A percentile compares a stretch with the other conserved stretches of the same genome.
Evolutionary conservation across 192 early-diverging fungal species (phyloP).

Genomic region (Rhizophagus sp.): DNA sequence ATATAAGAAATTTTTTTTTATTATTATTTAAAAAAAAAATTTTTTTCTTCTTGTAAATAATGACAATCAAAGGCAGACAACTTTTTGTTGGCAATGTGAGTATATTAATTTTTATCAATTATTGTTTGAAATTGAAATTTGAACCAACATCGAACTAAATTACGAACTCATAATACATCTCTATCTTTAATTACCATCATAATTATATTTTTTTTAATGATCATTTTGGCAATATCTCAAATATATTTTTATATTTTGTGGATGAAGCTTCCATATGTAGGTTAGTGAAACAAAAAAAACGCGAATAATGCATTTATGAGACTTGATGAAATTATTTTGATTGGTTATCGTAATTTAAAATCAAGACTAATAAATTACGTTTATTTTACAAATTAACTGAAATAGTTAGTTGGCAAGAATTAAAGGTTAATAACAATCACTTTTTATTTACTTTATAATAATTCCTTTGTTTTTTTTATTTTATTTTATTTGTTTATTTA

Average conservation of each 20-base stretch:
- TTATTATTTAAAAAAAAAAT: background rate
- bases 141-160: background rate
- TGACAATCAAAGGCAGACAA: conserved; percentile 45
- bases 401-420: conserved; percentile 33
- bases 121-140: background rate
- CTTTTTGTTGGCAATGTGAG: conserved; percentile 74
- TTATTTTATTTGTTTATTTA: background rate
- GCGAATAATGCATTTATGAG: background rate
- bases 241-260: background rate
- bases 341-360: conserved; percentile 6
- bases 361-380: background rate
- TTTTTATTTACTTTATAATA: background rate
- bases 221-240: background rate
- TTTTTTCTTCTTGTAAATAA: conserved; percentile 18
- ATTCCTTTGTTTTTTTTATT: background rate
- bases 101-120: background rate
- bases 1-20: background rate
- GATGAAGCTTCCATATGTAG: conserved; percentile 27
- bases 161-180: background rate
- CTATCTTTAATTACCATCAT: background rate
- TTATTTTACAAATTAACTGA: background rate
- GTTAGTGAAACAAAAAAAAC: conserved; percentile 22
- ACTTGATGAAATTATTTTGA: background rate
- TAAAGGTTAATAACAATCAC: background rate
- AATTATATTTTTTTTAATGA: background rate